phyloP scores from a whole-genome alignment of 129 eudicot genomes.

The Mikania micrantha region DNA sequence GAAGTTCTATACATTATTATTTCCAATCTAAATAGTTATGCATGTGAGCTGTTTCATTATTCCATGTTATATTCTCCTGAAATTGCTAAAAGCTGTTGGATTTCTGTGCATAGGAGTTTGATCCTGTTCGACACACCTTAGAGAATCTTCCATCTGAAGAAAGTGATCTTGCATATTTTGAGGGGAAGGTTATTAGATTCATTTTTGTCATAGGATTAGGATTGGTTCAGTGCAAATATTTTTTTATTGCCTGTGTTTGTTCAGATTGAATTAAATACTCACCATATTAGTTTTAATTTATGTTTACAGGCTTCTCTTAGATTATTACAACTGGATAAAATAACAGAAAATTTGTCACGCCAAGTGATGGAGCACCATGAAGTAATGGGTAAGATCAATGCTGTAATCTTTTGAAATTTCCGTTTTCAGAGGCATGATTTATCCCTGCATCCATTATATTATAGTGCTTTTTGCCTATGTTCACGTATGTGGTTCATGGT shows the following conservation, averaged over 20 bases:
- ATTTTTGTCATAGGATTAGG: too few relatives aligned
- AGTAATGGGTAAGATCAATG: constrained; percentile 81
- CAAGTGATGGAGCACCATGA: constrained; percentile 98
- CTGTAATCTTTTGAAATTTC: too few relatives aligned
- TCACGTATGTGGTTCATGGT: too few relatives aligned
- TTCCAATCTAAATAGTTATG: too few relatives aligned
- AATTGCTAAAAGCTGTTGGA: constrained; percentile 18
- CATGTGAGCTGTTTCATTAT: constrained; percentile 8
- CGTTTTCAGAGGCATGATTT: too few relatives aligned
- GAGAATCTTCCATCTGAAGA: constrained; percentile 76
- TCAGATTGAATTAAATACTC: too few relatives aligned
- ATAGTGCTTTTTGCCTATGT: too few relatives aligned
- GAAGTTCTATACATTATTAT: too few relatives aligned
- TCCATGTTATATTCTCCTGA: constrained; percentile 8
- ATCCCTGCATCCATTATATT: too few relatives aligned
- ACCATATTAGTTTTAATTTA: too few relatives aligned
- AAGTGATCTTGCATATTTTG: constrained; percentile 63
- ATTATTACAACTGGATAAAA: constrained; percentile 81
- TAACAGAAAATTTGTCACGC: constrained; percentile 70
- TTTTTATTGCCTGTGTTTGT: too few relatives aligned
- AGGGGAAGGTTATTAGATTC: constrained; percentile 90
- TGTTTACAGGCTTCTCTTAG: constrained; percentile 81
- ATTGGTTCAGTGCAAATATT: too few relatives aligned
- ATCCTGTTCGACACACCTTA: constrained; percentile 73
- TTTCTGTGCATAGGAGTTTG: constrained; percentile 57